Base-by-base conservation (phyloP, 139 green algal species). In the Chara braunii region DNA sequence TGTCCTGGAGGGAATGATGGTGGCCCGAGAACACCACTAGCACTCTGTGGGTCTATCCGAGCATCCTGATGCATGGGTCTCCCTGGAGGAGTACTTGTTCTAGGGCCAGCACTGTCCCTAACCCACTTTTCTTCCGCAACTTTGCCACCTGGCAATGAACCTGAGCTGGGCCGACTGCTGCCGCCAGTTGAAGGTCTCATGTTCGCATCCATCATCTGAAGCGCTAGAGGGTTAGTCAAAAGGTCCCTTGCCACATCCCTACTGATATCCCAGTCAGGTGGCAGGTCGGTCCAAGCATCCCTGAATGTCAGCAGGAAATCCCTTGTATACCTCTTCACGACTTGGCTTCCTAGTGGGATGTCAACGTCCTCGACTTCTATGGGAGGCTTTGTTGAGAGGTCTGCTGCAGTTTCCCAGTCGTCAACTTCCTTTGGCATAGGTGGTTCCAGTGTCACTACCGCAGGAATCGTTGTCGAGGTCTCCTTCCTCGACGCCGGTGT, bases 291-390 rank as follows among this genome's bases (percentile, higher is more conserved):
- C 7, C 43, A 24, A 3, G 30, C 12, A 12, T 74, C 42, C 22
- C 37, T 7, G 6, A 74, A 14, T 31, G 37, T 75, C 42, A 75
- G 37, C n/a, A 75, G 45, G 37, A 72, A 75, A 22, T 75, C 67
- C 4, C 67, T 51, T 22, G 57, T 48, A 31, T 75, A 75, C 5
- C 26, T 31, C 18, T 7, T 68, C 7, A 52, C 34, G 9, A 8
- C 48, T 24, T 24, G 48, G 9, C 26, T 57, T 24, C 48, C 34
- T 11, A 28, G 8, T 8, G 26, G 11, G 32, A 64, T 62, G 32
- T 7, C 11, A 5, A 55, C 35, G 26, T 18, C 24, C n/a, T 29
- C 55, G 23, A 35, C 5, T 2, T 62, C 22, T 35, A 12, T 40
- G 11, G 26, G 3, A 37, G 22, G 24, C 23, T n/a, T 11, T 31